phyloP scores from a whole-genome alignment of 1,139 yeast genomes.

The Geotrichum restrictum region DNA sequence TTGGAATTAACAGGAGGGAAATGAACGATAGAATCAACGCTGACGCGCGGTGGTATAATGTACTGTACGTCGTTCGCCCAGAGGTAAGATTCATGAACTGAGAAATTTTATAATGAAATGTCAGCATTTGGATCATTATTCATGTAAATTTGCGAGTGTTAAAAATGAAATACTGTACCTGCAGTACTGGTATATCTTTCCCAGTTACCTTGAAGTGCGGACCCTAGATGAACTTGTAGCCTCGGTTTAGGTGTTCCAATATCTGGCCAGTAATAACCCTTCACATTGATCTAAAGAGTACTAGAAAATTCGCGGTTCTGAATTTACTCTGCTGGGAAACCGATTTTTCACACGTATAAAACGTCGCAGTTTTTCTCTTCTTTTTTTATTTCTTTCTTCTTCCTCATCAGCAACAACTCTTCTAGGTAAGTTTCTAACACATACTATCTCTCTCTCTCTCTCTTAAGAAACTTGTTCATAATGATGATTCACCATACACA shows the following conservation, averaged over 20 bases:
- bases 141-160: too few species aligned
- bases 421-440: constrained; percentile 5
- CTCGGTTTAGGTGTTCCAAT: not conserved
- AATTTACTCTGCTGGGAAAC: not conserved
- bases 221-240: not conserved
- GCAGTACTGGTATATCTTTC: too few species aligned
- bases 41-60: too few species aligned
- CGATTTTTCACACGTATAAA: not conserved
- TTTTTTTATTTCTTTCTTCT: not conserved
- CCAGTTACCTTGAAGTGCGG: constrained; percentile 7
- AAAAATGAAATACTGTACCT: too few species aligned
- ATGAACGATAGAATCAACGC: too few species aligned
- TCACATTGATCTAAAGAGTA: not conserved
- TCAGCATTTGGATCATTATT: too few species aligned
- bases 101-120: too few species aligned
- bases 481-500: constrained; percentile 17
- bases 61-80: too few species aligned
- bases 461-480: not conserved
- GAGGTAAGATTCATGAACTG: too few species aligned
- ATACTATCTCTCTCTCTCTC: not conserved
- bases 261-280: not conserved
- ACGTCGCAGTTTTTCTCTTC: not conserved
- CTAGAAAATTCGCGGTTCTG: not conserved
- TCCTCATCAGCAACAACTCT: not conserved
- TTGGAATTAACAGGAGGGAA: too few species aligned